Percentiles rank a stretch among this genome's conserved stretches.
Evolutionary conservation across 345 rosid species (phyloP).

Genomic region (Sapria himalayana): DNA sequence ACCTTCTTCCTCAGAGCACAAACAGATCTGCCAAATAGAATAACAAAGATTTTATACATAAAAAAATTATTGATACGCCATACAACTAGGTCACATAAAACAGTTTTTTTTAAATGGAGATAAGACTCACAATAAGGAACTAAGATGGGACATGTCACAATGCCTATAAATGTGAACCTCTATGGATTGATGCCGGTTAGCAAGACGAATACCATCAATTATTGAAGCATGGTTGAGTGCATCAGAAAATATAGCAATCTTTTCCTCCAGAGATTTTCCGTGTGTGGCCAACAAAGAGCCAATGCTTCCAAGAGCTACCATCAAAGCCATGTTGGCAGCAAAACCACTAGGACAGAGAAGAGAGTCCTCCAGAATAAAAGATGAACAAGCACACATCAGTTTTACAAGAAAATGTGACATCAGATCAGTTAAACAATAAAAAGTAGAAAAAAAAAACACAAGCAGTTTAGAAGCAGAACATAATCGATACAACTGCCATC

Average conservation of each 20-base stretch:
- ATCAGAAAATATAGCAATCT: conserved; percentile 82
- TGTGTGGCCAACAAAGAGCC: conserved; percentile 37
- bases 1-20: conserved; percentile 62
- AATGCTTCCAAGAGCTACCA: conserved; percentile 80
- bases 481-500: too few relatives aligned
- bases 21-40: conserved; percentile 44
- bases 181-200: conserved; percentile 44
- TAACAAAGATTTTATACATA: too few relatives aligned
- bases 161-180: conserved; percentile 54
- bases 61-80: conserved; percentile 6
- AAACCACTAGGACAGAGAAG: conserved; percentile 97
- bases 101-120: conserved; percentile 2
- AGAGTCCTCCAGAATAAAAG: conserved; percentile 47
- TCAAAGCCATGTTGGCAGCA: conserved; percentile 84
- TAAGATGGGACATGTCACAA: conserved; percentile 70
- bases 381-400: conserved; percentile 14
- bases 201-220: conserved; percentile 85
- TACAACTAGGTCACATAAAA: background rate
- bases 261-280: conserved; percentile 28
- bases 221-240: conserved; percentile 88
- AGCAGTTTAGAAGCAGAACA: too few relatives aligned
- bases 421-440: too few relatives aligned
- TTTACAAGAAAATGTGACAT: too few relatives aligned
- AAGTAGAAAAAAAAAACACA: too few relatives aligned
- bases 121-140: conserved; percentile 40